Conservation (phyloP, 495 filamentous ascomycete species). For the Talaromyces thailandensis region DNA sequence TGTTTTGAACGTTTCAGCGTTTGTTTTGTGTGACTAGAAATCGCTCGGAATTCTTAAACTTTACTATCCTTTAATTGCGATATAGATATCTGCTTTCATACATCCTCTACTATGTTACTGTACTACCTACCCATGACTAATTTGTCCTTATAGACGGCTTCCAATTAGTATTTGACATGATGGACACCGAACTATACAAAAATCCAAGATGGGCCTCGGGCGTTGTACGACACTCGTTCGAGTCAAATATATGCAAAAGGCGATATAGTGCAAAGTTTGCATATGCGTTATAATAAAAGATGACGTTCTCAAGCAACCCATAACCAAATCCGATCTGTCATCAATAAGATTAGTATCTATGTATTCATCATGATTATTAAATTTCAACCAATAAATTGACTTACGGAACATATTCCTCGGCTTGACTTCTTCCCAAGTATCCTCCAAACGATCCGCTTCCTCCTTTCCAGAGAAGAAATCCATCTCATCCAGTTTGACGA, state of each 20-base stretch:
- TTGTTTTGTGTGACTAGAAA: too few species aligned
- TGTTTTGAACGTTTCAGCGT: background rate
- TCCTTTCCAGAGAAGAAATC: constrained; percentile 23
- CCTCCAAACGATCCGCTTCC: constrained; percentile 15
- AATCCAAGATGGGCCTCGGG: too few species aligned
- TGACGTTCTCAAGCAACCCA: constrained; percentile 11
- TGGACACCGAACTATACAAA: too few species aligned
- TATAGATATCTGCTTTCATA: background rate
- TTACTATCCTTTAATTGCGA: background rate
- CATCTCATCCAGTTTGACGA: constrained; percentile 4
- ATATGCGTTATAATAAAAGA: too few species aligned
- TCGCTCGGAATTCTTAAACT: too few species aligned
- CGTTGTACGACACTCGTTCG: too few species aligned
- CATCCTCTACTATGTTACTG: background rate
- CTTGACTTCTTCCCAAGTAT: constrained; percentile 14
- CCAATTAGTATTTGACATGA: too few species aligned
- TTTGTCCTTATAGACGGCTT: too few species aligned
- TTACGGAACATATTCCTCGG: constrained; percentile 17
- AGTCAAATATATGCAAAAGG: too few species aligned
- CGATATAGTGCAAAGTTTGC: too few species aligned
- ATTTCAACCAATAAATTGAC: background rate
- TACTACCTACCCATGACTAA: too few species aligned
- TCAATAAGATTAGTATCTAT: background rate
- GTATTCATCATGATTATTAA: background rate
- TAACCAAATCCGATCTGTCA: constrained; percentile 13